Base-by-base conservation (phyloP, 2,329 filamentous ascomycete species). In the Chaetomiaceae sp. region DNA sequence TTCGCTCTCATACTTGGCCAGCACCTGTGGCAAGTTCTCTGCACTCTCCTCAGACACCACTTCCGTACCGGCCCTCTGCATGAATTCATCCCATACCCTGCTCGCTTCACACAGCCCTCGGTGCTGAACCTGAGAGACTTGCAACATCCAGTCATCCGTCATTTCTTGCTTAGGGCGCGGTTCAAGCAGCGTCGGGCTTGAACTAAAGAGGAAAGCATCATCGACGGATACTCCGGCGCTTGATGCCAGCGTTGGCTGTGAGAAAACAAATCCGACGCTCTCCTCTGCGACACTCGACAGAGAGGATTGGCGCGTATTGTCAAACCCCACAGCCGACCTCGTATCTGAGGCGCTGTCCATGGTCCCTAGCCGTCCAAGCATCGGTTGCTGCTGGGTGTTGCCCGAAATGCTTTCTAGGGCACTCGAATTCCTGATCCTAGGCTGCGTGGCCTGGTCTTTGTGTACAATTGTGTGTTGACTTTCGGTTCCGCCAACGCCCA, bases 71-170 rank as follows among this genome's bases (percentile, higher is more conserved):
- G 37, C 56, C 27, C 32, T 58, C 20, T 49, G 48, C 55, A 61
- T 55, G 7, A 61, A 51, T 0, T 59, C 58, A 18, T 59, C 44
- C 59, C 59, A 63, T 30, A 63, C 20, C 20, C 16, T 56, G 9
- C 52, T 58, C 13, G 56, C 61, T 27, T 59, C 42, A 10, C 36
- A 44, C 4, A 63, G 33, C 7, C 58, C 61, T 43, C 53, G 32
- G 7, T 62, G 59, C 13, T 56, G 52, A 8, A 56, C 38, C 20
- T 55, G 47, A 1, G 47, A 48, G 4, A 54, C 6, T 6, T 21
- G 47, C 3, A 57, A n/a, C 14, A 61, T 21, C 29, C 29, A 47
- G 8, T 51, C 41, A 14, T 48, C 49, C 2, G 25, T 34, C 10
- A 36, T 14, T 34, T 48, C 27, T 10, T 18, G 21, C 7, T 16